Conservation (phyloP, 805 yeast species). For the Myxozyma neotropica region DNA sequence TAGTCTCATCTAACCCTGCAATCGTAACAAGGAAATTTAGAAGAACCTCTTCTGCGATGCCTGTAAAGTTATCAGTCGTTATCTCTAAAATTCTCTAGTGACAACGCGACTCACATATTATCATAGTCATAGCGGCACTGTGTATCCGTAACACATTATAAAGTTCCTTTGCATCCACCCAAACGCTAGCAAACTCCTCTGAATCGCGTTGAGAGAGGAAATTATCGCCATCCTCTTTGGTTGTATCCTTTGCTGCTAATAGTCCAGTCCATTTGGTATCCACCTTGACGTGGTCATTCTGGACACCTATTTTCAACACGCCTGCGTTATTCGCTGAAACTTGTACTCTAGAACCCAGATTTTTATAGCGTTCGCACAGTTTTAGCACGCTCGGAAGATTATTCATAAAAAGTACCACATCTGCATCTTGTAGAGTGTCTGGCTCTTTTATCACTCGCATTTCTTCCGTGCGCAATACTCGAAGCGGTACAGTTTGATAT, state of each 20-base stretch:
- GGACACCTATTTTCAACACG: constrained; percentile 34
- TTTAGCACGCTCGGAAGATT: constrained; percentile 36
- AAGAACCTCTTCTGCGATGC: constrained; percentile 31
- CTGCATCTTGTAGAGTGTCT: constrained; percentile 51
- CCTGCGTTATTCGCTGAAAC: constrained; percentile 36
- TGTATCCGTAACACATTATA: constrained; percentile 34
- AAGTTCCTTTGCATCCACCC: constrained; percentile 36
- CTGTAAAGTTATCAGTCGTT: constrained; percentile 10
- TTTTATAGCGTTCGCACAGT: constrained; percentile 42
- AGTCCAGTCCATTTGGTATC: constrained; percentile 38
- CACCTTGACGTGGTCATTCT: constrained; percentile 38
- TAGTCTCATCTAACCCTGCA: constrained; percentile 32
- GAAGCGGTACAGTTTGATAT: constrained; percentile 59
- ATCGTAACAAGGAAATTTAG: constrained; percentile 35
- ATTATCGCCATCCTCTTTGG: constrained; percentile 6
- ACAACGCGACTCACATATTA: constrained; percentile 27
- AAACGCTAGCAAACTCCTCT: constrained; percentile 22
- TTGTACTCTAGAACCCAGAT: constrained; percentile 34
- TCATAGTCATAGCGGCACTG: constrained; percentile 24
- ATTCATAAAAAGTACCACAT: constrained; percentile 54
- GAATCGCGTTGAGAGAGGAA: constrained; percentile 4
- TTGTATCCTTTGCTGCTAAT: constrained; percentile 12
- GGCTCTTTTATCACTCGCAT: constrained; percentile 66
- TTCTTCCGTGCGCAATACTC: constrained; percentile 58
- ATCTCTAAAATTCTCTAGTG: too few relatives aligned